Base-by-base conservation (phyloP, 495 filamentous ascomycete genomes). In the Eremomyces bilateralis region DNA sequence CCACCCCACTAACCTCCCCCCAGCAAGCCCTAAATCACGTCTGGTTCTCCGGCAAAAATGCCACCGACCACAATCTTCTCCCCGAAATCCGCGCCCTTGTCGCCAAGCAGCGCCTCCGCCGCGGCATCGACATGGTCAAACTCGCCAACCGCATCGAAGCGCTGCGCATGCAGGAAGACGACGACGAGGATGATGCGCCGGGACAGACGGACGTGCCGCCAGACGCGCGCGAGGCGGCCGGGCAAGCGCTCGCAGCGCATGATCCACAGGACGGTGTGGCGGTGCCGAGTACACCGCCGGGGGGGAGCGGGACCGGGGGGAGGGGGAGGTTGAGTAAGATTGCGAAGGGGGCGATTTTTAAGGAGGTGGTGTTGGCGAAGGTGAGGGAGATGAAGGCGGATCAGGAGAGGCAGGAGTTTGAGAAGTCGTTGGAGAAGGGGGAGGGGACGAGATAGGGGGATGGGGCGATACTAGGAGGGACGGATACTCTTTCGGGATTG, bases 51-150 rank as follows among this genome's bases (percentile, higher is more conserved):
- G 90, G 88, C 47, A 63, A 83, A 56, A 80, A 69, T 31, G 88
- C 88, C 39, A 77, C 77, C 33, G 80, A 94, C 60, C 77, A 93
- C 64, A 83, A 99, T 60, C 64, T 99, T 66, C 64, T 99, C 48
- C 90, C 88, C 38, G 90, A 95, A 53, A 90, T 99, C 65, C 78
- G 76, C 52, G 76, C 88, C 20, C 92, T 88, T 62, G 80, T 90
- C 48, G 78, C 88, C 34, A 78, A 79, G 46, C 77, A 84, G 16
- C 80, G 83, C 34, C 74, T 99, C 33, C 71, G 75, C 42, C 78
- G 85, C 38, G 88, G 88, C 47, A 91, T 99, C 58, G 85, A 95
- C 56, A 73, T 92, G 52, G 80, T 95, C 60, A 93, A 92, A 56
- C 68, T 99, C 20, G 71, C 81, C 41, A 95, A 95, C 61, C 81